Percentiles rank a stretch among this genome's conserved stretches.
Conservation (phyloP, 306 rosid species). For the Corylus avellana region DNA sequence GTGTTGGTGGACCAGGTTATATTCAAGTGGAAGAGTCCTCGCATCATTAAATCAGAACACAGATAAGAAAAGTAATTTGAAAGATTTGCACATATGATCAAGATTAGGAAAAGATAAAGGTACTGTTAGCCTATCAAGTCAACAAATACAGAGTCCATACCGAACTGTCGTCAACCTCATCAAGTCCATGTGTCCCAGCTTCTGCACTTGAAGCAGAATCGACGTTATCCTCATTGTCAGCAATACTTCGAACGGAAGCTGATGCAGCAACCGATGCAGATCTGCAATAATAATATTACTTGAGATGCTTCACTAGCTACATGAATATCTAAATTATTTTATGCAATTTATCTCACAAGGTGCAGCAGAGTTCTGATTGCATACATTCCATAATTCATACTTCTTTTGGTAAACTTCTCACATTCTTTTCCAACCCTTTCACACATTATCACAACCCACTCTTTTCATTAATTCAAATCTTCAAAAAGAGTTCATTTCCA, state of each 20-base stretch:
- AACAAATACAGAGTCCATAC: constrained; percentile 46
- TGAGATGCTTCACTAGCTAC: background rate
- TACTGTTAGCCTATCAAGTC: constrained; percentile 5
- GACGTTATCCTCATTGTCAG: constrained; percentile 39
- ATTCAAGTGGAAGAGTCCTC: background rate
- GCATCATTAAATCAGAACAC: background rate
- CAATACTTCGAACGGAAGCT: constrained; percentile 54
- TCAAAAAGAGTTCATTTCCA: background rate
- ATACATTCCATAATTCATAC: background rate
- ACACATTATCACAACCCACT: background rate
- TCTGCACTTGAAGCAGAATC: constrained; percentile 72
- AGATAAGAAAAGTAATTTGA: background rate
- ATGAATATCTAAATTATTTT: background rate
- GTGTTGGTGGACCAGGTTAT: constrained; percentile 9
- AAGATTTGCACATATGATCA: constrained; percentile 3
- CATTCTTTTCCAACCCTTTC: background rate
- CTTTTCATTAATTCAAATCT: background rate
- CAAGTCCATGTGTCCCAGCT: constrained; percentile 43
- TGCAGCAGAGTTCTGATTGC: constrained; percentile 7
- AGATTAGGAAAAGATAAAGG: constrained; percentile 12
- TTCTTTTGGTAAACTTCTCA: background rate
- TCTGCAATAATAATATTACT: constrained; percentile 48
- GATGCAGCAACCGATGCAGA: constrained; percentile 74
- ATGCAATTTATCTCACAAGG: background rate
- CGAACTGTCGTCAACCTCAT: constrained; percentile 74